Evolutionary conservation across 129 eudicot genomes (phyloP).

Genomic region (Escallonia rubra): DNA sequence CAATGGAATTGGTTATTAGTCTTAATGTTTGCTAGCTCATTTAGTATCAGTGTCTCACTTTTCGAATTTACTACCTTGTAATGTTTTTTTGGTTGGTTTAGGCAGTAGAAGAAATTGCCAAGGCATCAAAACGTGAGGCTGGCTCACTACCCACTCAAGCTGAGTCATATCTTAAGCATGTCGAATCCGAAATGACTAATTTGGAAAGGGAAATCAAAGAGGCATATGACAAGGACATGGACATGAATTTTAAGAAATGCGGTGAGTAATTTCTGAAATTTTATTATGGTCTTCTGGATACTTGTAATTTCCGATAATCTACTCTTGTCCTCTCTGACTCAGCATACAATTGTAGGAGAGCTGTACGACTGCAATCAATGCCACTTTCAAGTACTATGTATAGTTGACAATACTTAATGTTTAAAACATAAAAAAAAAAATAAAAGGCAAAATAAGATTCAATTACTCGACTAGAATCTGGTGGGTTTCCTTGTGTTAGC

Average conservation of each 20-base stretch:
- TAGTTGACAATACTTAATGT: too few species aligned
- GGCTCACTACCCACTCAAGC: conserved; percentile 51
- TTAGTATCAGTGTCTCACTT: too few species aligned
- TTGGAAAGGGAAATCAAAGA: conserved; percentile 26
- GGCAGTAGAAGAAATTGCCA: conserved; percentile 93
- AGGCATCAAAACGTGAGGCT: conserved; percentile 84
- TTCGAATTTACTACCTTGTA: too few species aligned
- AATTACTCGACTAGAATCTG: too few species aligned
- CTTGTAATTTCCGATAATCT: too few species aligned
- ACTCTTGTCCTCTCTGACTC: too few species aligned
- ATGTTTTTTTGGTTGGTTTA: conserved; percentile 12
- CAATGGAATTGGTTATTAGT: background rate
- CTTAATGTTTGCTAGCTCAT: background rate
- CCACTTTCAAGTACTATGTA: too few species aligned
- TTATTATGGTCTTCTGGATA: background rate
- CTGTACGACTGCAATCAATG: too few species aligned
- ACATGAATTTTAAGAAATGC: conserved; percentile 19
- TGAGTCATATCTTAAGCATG: conserved; percentile 35
- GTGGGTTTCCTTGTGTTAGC: too few species aligned
- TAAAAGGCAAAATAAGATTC: too few species aligned
- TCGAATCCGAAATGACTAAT: conserved; percentile 30
- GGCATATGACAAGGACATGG: conserved; percentile 10
- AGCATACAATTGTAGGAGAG: too few species aligned
- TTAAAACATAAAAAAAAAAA: too few species aligned
- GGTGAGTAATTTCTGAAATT: conserved; percentile 29